phyloP scores from a whole-genome alignment of 169 alveolate genomes.

The Eimeria nieschulzi region DNA sequence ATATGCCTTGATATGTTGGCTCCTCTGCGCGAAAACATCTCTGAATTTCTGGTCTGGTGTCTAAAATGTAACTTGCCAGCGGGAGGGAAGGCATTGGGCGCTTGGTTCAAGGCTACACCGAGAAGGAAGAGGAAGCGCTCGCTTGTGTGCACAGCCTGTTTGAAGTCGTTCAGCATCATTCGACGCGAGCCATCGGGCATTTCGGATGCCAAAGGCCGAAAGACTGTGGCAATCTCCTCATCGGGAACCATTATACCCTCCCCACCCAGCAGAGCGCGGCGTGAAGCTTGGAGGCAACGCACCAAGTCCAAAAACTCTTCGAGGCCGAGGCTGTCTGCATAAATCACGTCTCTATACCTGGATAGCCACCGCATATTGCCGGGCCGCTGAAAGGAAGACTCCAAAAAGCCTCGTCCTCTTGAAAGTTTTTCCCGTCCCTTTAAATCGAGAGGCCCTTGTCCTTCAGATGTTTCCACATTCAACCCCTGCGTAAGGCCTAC shows the following conservation, averaged over 20 bases:
- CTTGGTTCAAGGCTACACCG: constrained; percentile 56
- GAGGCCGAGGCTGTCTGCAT: constrained; percentile 68
- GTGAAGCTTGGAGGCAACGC: constrained; percentile 62
- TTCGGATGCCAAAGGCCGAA: constrained; percentile 60
- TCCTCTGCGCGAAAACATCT: no score
- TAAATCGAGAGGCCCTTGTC: no score
- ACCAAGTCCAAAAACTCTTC: constrained; percentile 67
- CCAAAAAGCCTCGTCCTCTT: not conserved
- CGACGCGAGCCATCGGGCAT: constrained; percentile 73
- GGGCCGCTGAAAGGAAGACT: not conserved
- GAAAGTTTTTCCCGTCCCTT: no score
- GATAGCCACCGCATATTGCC: constrained; percentile 41
- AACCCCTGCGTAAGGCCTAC: no score
- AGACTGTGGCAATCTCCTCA: constrained; percentile 53
- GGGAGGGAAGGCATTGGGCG: not conserved
- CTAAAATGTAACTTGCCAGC: no score
- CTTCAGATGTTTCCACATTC: no score
- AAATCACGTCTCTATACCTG: constrained; percentile 19
- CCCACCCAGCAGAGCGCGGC: constrained; percentile 70
- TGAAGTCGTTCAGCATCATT: constrained; percentile 72
- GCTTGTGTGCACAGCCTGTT: constrained; percentile 60
- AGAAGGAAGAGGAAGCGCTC: constrained; percentile 65
- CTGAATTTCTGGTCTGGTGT: no score
- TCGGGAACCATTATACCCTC: constrained; percentile 28
- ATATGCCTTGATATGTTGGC: no score